phyloP scores from a whole-genome alignment of 208 protist species.

The Leishmania tarentolae region DNA sequence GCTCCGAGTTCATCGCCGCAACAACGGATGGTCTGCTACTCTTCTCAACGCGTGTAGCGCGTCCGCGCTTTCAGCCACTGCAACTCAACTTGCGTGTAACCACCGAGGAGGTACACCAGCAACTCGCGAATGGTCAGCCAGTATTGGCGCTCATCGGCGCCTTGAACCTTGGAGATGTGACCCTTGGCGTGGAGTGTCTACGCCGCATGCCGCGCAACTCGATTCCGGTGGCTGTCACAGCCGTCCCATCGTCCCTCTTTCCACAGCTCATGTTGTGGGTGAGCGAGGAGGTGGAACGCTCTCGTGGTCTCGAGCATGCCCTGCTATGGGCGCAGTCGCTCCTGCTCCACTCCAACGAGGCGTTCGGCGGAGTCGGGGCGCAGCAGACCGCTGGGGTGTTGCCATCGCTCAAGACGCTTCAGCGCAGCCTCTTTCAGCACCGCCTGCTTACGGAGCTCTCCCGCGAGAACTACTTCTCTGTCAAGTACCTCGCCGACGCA shows the following conservation, averaged over 20 bases:
- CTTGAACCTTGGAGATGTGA: constrained; percentile 76
- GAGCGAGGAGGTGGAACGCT: constrained; percentile 74
- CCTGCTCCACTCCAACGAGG: constrained; percentile 78
- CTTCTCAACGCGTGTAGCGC: constrained; percentile 78
- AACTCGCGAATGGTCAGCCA: constrained; percentile 51
- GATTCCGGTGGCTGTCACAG: constrained; percentile 83
- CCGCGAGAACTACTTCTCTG: constrained; percentile 87
- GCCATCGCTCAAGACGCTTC: constrained; percentile 71
- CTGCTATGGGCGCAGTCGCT: constrained; percentile 88
- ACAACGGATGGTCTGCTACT: constrained; percentile 90
- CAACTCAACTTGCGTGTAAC: constrained; percentile 74
- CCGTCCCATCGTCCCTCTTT: constrained; percentile 71
- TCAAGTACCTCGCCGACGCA: constrained; percentile 85
- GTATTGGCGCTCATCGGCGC: constrained; percentile 83
- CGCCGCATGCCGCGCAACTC: constrained; percentile 69
- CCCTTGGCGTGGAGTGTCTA: constrained; percentile 80
- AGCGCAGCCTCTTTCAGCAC: constrained; percentile 70
- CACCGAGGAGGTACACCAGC: constrained; percentile 52
- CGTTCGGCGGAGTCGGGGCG: constrained; percentile 52
- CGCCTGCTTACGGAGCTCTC: constrained; percentile 64
- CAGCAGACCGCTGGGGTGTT: constrained; percentile 42
- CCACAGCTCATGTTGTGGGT: constrained; percentile 79
- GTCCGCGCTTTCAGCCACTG: constrained; percentile 83
- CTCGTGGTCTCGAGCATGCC: constrained; percentile 65
- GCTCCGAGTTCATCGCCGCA: constrained; percentile 88